Evolutionary conservation across 176 grass and related monocot genomes (phyloP).

Genomic region (Alloteropsis semialata): DNA sequence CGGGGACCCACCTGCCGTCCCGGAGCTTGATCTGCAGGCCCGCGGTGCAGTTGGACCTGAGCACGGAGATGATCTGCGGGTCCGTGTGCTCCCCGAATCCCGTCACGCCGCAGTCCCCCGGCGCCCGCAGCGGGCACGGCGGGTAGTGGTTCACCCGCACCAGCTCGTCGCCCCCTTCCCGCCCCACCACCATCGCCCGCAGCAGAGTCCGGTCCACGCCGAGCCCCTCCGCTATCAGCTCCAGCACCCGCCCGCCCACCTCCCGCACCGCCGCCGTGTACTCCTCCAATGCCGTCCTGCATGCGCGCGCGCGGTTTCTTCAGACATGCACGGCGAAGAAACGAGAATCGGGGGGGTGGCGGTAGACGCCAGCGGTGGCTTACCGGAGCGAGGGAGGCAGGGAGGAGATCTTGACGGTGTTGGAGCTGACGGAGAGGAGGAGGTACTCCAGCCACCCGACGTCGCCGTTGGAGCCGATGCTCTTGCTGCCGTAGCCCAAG

Average conservation of each 20-base stretch:
- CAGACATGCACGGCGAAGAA: too few relatives aligned
- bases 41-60: constrained; percentile 67
- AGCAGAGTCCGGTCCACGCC: constrained; percentile 31
- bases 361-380: not conserved
- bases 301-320: not conserved
- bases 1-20: constrained; percentile 72
- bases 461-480: constrained; percentile 77
- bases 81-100: constrained; percentile 98
- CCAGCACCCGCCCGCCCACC: constrained; percentile 54
- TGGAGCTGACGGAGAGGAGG: constrained; percentile 35
- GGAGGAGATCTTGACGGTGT: not conserved
- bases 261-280: constrained; percentile 51
- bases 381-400: constrained; percentile 29
- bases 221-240: constrained; percentile 70
- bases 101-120: constrained; percentile 45
- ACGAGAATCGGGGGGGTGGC: too few relatives aligned
- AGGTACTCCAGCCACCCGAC: constrained; percentile 90
- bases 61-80: constrained; percentile 86
- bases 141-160: constrained; percentile 87
- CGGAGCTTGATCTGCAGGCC: constrained; percentile 71
- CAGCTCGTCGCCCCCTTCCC: constrained; percentile 50
- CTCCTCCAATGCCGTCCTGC: constrained; percentile 48
- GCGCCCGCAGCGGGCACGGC: constrained; percentile 35
- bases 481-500: constrained; percentile 74
- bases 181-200: constrained; percentile 45